Evolutionary conservation across 2,329 filamentous ascomycete genomes (phyloP), one percentile per base, ranked within the genome.

Genomic region (Rhynchosporium graminicola): DNA sequence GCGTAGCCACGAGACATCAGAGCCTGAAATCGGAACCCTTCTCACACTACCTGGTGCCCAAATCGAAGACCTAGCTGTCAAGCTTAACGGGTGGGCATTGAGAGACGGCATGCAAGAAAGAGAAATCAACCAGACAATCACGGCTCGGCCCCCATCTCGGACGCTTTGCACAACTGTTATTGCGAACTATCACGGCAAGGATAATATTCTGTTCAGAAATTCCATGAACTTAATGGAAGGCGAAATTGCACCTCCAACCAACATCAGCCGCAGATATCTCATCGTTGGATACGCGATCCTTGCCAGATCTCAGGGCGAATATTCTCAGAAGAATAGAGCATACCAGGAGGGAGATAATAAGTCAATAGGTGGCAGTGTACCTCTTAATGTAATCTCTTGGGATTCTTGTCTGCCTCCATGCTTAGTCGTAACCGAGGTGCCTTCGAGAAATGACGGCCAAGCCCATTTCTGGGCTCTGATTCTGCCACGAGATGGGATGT

Each of bases 201-300:
- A 36, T 52, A n/a, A 36, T 38, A n/a, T 26, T 28, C n/a, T 52
- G 3, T 52, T 52, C 33, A 52, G 50, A 40, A 8, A n/a, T 20
- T 20, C 15, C 4, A 1, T 28, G 4, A 20, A 42, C 3, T 54
- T 54, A 4, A 13, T 33, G 3, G 36, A 10, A 6, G 20, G 10
- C 4, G 51, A 54, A 42, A 8, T 42, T 6, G 36, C n/a, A 3
- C n/a, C n/a, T 15, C 51, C 51, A 4, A 13, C 20, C 3, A 20
- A 42, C 6, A 9, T n/a, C 20, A 54, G 28, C 36, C n/a, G 51
- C 7, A 40, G 36, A 42, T 54, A 54, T 28, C 36, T 42, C 13
- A 42, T 54, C 5, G 51, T 54, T 38, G 51, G 33, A 42, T 54
- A 54, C n/a, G 36, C 51, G 28, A 4, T 33, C 20, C 51, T 33